phyloP scores from a whole-genome alignment of 139 green algal genomes.

The Spirogloea muscicola region DNA sequence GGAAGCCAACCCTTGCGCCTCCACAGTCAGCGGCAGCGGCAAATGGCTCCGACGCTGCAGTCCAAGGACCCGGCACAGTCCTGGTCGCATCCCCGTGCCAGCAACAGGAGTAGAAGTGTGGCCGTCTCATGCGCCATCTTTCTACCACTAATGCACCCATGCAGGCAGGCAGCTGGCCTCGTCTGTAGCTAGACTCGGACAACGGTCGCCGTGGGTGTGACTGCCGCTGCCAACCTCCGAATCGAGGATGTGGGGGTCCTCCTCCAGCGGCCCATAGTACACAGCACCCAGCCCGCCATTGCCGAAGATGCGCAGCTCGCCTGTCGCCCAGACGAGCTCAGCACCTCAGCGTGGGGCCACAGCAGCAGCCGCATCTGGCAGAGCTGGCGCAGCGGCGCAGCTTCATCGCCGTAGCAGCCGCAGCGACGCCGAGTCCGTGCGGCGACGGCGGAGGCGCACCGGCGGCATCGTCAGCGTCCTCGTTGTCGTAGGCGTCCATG shows the following conservation, averaged over 20 bases:
- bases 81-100: neutral
- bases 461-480: too few species aligned
- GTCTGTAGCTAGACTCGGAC: neutral
- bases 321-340: too few species aligned
- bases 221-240: conserved; percentile 17
- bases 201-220: neutral
- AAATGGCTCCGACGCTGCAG: neutral
- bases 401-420: too few species aligned
- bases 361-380: too few species aligned
- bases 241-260: conserved; percentile 67
- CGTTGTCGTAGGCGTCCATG: too few species aligned
- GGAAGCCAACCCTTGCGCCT: neutral
- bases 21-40: neutral
- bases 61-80: neutral
- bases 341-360: too few species aligned
- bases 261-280: conserved; percentile 50
- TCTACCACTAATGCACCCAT: neutral
- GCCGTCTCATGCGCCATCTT: neutral
- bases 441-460: too few species aligned
- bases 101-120: neutral
- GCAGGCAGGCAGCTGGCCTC: neutral
- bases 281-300: conserved; percentile 37
- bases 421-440: too few species aligned
- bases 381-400: too few species aligned
- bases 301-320: conserved; percentile 40